Evolutionary conservation across 768 basidiomycete species (phyloP).

Genomic region (Serendipita sp.): DNA sequence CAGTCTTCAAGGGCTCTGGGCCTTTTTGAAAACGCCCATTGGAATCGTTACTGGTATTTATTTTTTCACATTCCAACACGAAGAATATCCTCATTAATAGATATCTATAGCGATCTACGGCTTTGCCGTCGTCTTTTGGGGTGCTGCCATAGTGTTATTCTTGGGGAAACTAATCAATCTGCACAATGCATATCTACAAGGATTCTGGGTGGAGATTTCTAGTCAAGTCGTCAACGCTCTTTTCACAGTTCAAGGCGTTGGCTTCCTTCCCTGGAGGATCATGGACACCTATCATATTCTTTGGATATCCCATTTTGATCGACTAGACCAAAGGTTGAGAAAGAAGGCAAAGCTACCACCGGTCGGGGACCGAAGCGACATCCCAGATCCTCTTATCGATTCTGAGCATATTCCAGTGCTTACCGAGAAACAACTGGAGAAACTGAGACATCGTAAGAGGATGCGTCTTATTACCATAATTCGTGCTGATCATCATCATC

Average conservation of each 20-base stretch:
- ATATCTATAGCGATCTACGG: constrained; percentile 45
- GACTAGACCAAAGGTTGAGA: constrained; percentile 41
- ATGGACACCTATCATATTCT: constrained; percentile 22
- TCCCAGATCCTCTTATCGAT: constrained; percentile 63
- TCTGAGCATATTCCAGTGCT: constrained; percentile 57
- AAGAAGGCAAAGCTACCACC: constrained; percentile 46
- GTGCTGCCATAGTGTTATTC: constrained; percentile 66
- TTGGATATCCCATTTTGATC: constrained; percentile 62
- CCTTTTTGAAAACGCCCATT: constrained; percentile 68
- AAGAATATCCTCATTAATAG: background rate
- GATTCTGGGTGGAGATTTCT: constrained; percentile 67
- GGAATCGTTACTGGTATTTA: constrained; percentile 15
- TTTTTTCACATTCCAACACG: background rate
- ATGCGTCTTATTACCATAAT: background rate
- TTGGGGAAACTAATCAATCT: constrained; percentile 52
- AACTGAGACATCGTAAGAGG: constrained; percentile 46
- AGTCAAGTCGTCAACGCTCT: constrained; percentile 60
- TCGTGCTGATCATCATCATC: background rate
- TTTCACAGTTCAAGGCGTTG: constrained; percentile 11
- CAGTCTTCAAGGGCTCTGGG: constrained; percentile 56
- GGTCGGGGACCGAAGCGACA: constrained; percentile 57
- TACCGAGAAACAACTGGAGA: constrained; percentile 44
- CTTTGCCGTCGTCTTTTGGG: constrained; percentile 69
- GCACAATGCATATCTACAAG: constrained; percentile 50
- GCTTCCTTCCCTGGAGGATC: constrained; percentile 48